Evolutionary conservation across 176 grass and related monocot genomes (phyloP), one percentile per base, ranked within the genome.

Genomic region (Oryza punctata): DNA sequence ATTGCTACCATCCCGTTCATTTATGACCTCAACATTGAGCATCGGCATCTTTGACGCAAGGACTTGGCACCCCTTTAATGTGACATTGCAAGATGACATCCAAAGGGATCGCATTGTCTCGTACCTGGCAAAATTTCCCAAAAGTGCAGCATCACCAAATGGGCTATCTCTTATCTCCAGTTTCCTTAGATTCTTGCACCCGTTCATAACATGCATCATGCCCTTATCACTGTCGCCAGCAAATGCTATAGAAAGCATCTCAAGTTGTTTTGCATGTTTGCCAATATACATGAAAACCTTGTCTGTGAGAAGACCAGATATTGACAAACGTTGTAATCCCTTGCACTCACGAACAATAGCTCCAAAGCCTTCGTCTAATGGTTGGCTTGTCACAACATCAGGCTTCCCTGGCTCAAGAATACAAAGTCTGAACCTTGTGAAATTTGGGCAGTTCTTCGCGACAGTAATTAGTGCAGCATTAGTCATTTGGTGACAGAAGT

Each of bases 61-160:
- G 61, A 83, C 61, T 74, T 85, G 85, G 81, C 94, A 93, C 85
- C 89, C 94, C 75, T 90, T 90, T 6, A 91, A 66, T 63, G 94
- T 97, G 76, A 97, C 87, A 69, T 89, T 70, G 78, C 94, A 97
- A 1, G 91, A 93, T 67, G 94, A 97, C 89, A 97, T 97, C 94
- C 94, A 97, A 97, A 97, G 94, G 91, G 94, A 97, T 93, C 91
- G 94, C 91, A 97, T 91, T 97, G 94, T 93, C 90, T 93, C 94
- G 59, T 93, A 97, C 75, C 91, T 97, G 41, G 78, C 87, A 54
- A 90, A 73, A 84, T 93, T 82, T 47, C 81, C 84, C 85, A 97
- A 75, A 28, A 97, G 87, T 32, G 94, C 94, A 69, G 27, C 87
- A 77, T 97, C 94, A 79, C 91, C 91, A 81, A 97, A 94, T 5